Evolutionary conservation across 768 basidiomycete species (phyloP).

Genomic region (Roridomyces roridus): DNA sequence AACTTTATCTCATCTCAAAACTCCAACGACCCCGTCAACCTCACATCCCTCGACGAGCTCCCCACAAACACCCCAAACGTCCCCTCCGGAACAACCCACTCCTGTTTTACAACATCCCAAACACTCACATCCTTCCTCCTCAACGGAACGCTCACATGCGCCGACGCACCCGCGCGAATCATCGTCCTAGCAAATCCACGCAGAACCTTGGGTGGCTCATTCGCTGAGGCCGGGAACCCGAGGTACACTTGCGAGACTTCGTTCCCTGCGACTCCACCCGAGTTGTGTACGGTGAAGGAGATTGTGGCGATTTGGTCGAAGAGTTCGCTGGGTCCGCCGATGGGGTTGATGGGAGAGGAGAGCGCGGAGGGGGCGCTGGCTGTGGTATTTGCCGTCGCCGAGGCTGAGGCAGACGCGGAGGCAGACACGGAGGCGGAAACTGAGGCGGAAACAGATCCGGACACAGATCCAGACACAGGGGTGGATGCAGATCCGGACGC

Average conservation of each 20-base stretch:
- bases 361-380: not conserved
- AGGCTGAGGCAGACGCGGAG: slow-evolving; percentile 12
- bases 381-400: slow-evolving; percentile 17
- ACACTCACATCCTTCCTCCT: slow-evolving; percentile 10
- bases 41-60: slow-evolving; percentile 27
- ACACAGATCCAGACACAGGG: not conserved
- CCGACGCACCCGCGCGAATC: slow-evolving; percentile 16
- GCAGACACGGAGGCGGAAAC: not conserved
- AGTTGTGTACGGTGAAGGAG: slow-evolving; percentile 43
- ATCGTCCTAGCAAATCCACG: slow-evolving; percentile 37
- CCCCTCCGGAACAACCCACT: slow-evolving; percentile 38
- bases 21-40: slow-evolving; percentile 16
- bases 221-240: slow-evolving; percentile 30
- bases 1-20: not conserved
- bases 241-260: slow-evolving; percentile 32
- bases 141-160: not conserved
- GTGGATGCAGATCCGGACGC: not conserved
- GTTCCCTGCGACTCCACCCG: slow-evolving; percentile 34
- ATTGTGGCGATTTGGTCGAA: slow-evolving; percentile 35
- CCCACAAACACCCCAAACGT: slow-evolving; percentile 38
- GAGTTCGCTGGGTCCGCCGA: slow-evolving; percentile 19
- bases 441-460: not conserved
- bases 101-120: slow-evolving; percentile 26
- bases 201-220: slow-evolving; percentile 37
- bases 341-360: slow-evolving; percentile 11